A percentile compares a stretch with the other conserved stretches of the same genome.
Evolutionary conservation across 129 eudicot species (phyloP).

Genomic region (Flaveria bidentis): DNA sequence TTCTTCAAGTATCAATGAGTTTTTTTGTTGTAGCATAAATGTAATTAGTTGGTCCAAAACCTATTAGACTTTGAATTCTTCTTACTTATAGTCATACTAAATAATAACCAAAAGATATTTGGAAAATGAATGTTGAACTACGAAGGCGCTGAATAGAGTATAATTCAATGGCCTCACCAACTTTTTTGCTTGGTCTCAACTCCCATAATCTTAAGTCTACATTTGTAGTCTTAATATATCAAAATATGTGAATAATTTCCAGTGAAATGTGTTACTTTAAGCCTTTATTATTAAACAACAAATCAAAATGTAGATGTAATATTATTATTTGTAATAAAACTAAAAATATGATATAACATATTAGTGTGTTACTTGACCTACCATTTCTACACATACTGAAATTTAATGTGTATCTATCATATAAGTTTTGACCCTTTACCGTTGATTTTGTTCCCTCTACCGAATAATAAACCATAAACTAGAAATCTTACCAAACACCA

Average conservation of each 20-base stretch:
- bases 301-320: not conserved
- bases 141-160: not conserved
- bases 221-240: not conserved
- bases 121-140: not conserved
- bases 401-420: not conserved
- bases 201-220: not conserved
- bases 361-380: too few species aligned
- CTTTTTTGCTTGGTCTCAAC: constrained; percentile 34
- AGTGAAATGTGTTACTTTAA: not conserved
- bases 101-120: not conserved
- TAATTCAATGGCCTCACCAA: constrained; percentile 26
- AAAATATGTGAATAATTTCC: not conserved
- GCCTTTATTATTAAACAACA: not conserved
- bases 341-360: too few species aligned
- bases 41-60: too few species aligned
- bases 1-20: too few species aligned
- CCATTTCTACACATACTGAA: too few species aligned
- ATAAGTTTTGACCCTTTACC: not conserved
- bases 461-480: not conserved
- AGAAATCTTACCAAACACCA: constrained; percentile 16
- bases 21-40: too few species aligned
- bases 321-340: too few species aligned
- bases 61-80: too few species aligned
- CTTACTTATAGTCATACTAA: too few species aligned
- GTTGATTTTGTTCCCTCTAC: not conserved